phyloP scores from a whole-genome alignment of 306 rosid genomes.

The Cucumis hystrix region DNA sequence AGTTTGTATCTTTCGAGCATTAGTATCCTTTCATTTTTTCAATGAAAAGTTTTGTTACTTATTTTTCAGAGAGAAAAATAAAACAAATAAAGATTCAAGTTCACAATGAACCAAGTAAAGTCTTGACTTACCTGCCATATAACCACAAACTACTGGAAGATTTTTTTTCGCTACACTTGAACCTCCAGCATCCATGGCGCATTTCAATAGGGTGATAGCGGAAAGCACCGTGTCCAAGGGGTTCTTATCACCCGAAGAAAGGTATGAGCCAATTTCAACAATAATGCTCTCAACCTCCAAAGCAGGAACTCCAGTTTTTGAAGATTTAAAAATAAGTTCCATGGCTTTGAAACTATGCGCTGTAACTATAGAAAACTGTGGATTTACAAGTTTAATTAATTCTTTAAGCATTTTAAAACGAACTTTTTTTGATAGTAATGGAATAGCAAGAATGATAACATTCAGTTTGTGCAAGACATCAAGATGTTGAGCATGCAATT shows the following conservation, averaged over 20 bases:
- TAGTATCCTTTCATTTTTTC: too few relatives aligned
- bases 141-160: constrained; percentile 55
- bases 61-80: too few relatives aligned
- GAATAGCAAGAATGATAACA: constrained; percentile 43
- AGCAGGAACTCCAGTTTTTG: constrained; percentile 26
- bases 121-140: constrained; percentile 46
- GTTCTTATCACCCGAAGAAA: constrained; percentile 54
- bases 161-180: constrained; percentile 39
- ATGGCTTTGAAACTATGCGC: constrained; percentile 47
- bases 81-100: neutral
- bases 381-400: constrained; percentile 32
- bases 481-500: constrained; percentile 30
- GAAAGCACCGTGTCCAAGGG: constrained; percentile 53
- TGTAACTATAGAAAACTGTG: constrained; percentile 40
- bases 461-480: constrained; percentile 67
- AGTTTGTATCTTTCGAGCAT: too few relatives aligned
- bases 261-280: constrained; percentile 47
- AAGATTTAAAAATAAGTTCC: constrained; percentile 46
- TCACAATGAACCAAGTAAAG: neutral
- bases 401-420: constrained; percentile 41
- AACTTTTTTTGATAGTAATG: constrained; percentile 45
- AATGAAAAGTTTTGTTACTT: too few relatives aligned
- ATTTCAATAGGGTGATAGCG: constrained; percentile 46
- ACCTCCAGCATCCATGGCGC: constrained; percentile 34
- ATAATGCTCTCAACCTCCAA: constrained; percentile 32